Conservation (phyloP, 768 basidiomycete species). For the Kwoniella sp. region DNA sequence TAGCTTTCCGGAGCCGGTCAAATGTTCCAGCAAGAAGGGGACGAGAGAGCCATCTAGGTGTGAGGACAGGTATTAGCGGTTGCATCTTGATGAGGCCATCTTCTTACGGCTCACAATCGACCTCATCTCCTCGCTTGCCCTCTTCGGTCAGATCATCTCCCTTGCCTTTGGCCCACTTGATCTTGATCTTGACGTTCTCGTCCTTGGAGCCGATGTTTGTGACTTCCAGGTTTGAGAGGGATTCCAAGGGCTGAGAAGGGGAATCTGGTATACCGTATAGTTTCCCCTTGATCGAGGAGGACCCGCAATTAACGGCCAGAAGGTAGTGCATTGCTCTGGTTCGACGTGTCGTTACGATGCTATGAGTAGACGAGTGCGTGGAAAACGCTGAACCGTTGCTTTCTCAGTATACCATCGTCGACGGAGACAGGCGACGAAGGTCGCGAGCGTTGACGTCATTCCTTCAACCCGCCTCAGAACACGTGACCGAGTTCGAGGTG, state of each 20-base stretch:
- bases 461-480: too few relatives aligned
- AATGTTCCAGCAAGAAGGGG: constrained; percentile 37
- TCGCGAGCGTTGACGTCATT: too few relatives aligned
- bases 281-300: constrained; percentile 79
- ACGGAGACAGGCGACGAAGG: too few relatives aligned
- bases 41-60: constrained; percentile 39
- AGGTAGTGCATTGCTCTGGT: constrained; percentile 48
- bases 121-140: constrained; percentile 40
- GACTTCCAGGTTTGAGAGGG: constrained; percentile 32
- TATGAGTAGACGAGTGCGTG: constrained; percentile 8
- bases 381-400: not conserved
- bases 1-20: constrained; percentile 22
- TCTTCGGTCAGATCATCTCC: constrained; percentile 30
- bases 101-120: constrained; percentile 41
- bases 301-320: constrained; percentile 73
- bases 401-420: too few relatives aligned
- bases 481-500: too few relatives aligned
- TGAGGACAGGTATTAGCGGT: not conserved
- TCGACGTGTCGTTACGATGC: not conserved
- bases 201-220: constrained; percentile 44
- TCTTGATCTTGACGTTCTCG: constrained; percentile 52
- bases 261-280: constrained; percentile 55
- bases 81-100: too few relatives aligned
- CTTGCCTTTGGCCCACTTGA: constrained; percentile 31
- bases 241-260: constrained; percentile 22